These are phyloP conservation scores for Candida dendrica DNA, from an alignment of 805 yeast species.

Conservation along the genomic window DNA sequence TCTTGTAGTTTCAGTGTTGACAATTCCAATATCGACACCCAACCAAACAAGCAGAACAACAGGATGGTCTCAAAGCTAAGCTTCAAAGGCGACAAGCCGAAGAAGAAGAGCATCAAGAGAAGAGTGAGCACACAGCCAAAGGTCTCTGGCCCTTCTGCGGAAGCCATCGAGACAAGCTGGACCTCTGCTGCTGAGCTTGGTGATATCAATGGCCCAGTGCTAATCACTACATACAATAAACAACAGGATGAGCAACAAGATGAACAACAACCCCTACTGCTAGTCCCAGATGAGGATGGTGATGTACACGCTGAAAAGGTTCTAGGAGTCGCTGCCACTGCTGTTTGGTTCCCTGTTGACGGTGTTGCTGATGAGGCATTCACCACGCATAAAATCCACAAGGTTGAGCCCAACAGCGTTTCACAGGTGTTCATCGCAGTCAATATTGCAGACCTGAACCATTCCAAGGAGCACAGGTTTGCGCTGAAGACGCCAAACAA, in stretches of 20 bases:
- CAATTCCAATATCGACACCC: too few relatives aligned
- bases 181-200: conserved; percentile 17
- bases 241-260: background rate
- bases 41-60: too few relatives aligned
- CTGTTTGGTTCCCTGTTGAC: conserved; percentile 5
- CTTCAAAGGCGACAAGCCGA: conserved; percentile 29
- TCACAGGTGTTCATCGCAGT: conserved; percentile 26
- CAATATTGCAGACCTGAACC: conserved; percentile 4
- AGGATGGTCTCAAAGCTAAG: conserved; percentile 28
- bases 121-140: background rate
- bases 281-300: conserved; percentile 2
- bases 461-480: conserved; percentile 6
- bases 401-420: conserved; percentile 23
- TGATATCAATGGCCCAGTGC: conserved; percentile 27
- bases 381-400: conserved; percentile 7
- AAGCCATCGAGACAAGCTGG: conserved; percentile 12
- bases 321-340: background rate
- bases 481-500: conserved; percentile 24
- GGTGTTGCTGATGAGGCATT: conserved; percentile 1
- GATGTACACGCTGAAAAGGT: background rate
- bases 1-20: too few relatives aligned
- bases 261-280: background rate
- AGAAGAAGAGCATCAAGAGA: conserved; percentile 9
- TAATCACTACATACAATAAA: conserved; percentile 11
- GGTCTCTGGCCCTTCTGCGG: conserved; percentile 3